Evolutionary conservation across 176 grass and related monocot species (phyloP), one percentile per base, ranked within the genome.

Genomic region (Bolboschoenus planiculmis): DNA sequence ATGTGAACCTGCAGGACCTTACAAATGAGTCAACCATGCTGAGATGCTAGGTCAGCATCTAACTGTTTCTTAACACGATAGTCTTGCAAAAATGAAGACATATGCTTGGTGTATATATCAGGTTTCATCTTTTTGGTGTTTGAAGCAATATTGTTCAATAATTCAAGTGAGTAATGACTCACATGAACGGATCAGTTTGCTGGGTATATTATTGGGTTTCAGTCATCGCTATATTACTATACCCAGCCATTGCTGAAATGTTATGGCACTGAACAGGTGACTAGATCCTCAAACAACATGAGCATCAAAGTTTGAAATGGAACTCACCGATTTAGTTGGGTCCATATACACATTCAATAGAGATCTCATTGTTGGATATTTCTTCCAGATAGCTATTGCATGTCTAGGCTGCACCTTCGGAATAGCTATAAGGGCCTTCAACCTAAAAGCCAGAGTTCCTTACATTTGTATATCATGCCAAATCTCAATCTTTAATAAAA

Each of bases 341-440:
- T 95, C 96, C 92, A 99, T 93, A 46, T 99, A 95, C 33, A 90
- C 91, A 30, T 89, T 95, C 82, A 95, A 78, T 57, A 95, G 88
- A 13, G 91, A 93, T 86, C 89, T 91, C 91, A 99, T 95, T 56
- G 89, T 91, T 37, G 63, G 84, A 56, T 91, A 99, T 59, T 95
- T 86, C 89, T 99, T 99, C 80, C 72, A 83, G 21, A 99, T 93
- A 3, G 92, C 89, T 10, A 91, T 21, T 37, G 91, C 96, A 83
- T 90, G 39, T 82, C 80, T 83, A 39, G 91, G 68, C 53, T 87
- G 87, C 30, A 99, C 86, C 54, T 83, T 87, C 0, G 96, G 96
- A 79, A 95, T 99, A 4, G 92, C 89, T 83, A 99, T 84, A 44
- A 99, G 85, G 56, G 92, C 85, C 80, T 95, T 99, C 27, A 99